Conservation (phyloP, 2,329 filamentous ascomycete genomes). For the Hymenoscyphus albidus region DNA sequence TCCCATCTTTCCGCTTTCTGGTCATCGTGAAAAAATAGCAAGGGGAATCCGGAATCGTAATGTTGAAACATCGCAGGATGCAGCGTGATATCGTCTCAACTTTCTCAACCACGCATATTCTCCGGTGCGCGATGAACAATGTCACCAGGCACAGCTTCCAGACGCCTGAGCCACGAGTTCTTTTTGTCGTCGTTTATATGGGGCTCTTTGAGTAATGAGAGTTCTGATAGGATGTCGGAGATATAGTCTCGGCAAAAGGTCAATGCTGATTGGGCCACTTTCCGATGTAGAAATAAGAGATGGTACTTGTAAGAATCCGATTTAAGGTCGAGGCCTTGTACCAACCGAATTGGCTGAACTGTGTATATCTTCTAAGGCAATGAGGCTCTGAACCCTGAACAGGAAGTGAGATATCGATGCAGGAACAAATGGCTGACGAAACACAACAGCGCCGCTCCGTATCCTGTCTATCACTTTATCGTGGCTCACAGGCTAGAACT, state of each 20-base stretch:
- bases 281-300: too few species aligned
- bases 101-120: not conserved
- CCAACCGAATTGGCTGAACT: not conserved
- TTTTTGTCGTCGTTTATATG: not conserved
- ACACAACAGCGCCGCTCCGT: not conserved
- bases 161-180: not conserved
- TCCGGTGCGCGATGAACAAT: not conserved
- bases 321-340: not conserved
- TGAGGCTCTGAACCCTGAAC: not conserved
- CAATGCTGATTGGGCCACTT: not conserved
- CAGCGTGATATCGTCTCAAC: not conserved
- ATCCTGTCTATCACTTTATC: not conserved
- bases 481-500: not conserved
- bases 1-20: too few species aligned
- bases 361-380: not conserved
- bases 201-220: not conserved
- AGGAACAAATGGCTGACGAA: not conserved
- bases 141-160: not conserved
- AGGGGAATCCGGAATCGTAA: too few species aligned
- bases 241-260: not conserved
- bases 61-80: not conserved
- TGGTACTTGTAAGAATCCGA: not conserved
- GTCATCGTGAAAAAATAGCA: too few species aligned
- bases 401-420: not conserved
- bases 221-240: not conserved